phyloP scores from a whole-genome alignment of 148 eudicot genomes.

The Rhododendron vialii region DNA sequence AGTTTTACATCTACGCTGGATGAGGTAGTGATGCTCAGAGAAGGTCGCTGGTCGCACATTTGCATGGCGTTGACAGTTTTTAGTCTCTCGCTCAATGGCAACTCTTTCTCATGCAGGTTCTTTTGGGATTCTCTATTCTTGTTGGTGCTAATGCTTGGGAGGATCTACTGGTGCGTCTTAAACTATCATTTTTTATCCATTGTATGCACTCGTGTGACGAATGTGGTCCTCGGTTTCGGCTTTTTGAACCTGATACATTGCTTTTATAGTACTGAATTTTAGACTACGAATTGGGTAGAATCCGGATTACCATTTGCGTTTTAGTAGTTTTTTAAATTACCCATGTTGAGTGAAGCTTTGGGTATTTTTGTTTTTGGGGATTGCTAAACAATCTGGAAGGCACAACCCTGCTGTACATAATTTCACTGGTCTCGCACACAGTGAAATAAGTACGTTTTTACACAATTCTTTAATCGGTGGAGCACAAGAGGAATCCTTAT shows the following conservation, averaged over 20 bases:
- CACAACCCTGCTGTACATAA: not conserved
- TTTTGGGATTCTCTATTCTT: slow-evolving; percentile 60
- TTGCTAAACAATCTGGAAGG: not conserved
- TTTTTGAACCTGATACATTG: not conserved
- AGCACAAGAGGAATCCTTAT: not conserved
- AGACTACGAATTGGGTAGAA: not conserved
- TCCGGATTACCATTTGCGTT: not conserved
- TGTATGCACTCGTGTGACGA: not conserved
- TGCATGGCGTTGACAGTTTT: not conserved
- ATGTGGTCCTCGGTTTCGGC: not conserved
- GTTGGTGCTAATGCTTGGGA: slow-evolving; percentile 99
- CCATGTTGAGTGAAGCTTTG: not conserved
- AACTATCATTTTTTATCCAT: not conserved
- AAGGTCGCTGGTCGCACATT: not conserved
- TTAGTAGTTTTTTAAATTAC: not conserved
- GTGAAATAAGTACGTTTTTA: not conserved
- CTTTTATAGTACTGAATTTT: not conserved
- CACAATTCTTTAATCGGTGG: too few relatives aligned
- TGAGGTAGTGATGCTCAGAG: not conserved
- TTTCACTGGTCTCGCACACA: not conserved
- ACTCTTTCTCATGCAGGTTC: slow-evolving; percentile 50
- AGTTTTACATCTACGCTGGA: not conserved
- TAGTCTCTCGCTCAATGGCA: slow-evolving; percentile 4
- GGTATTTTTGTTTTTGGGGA: not conserved
- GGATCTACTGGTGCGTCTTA: slow-evolving; percentile 68